Conservation (phyloP, 495 filamentous ascomycete species). For the Xylaria bambusicola region DNA sequence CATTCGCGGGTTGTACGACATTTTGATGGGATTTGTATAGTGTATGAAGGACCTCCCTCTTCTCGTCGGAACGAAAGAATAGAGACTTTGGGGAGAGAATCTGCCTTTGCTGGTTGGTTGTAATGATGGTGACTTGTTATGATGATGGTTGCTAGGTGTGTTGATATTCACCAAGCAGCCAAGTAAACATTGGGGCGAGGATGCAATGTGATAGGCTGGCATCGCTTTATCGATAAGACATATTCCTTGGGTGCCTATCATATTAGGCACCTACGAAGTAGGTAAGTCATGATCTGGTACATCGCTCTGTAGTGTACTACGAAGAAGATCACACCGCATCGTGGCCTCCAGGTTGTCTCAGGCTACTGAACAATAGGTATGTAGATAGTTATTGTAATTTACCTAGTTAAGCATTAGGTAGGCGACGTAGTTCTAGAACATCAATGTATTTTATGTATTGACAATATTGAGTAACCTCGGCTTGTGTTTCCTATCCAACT, state of each 20-base stretch:
- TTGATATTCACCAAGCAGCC: background rate
- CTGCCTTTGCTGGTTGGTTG: background rate
- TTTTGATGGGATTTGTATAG: constrained; percentile 24
- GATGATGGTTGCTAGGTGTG: constrained; percentile 14
- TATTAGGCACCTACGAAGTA: too few species aligned
- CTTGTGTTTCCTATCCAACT: too few species aligned
- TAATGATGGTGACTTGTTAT: constrained; percentile 13
- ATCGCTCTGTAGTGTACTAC: too few species aligned
- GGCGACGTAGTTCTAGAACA: too few species aligned
- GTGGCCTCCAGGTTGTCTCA: too few species aligned
- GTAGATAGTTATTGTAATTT: too few species aligned
- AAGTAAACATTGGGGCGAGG: constrained; percentile 22
- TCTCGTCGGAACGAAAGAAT: background rate
- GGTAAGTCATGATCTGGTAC: too few species aligned
- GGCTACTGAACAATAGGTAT: too few species aligned
- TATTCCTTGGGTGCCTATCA: background rate
- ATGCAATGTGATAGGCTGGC: constrained; percentile 12
- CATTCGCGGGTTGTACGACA: constrained; percentile 79
- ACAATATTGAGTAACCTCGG: too few species aligned
- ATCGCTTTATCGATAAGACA: constrained; percentile 12
- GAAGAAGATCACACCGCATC: too few species aligned
- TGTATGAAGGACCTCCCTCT: background rate
- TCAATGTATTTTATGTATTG: too few species aligned
- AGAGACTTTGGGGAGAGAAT: background rate
- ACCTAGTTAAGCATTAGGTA: too few species aligned